Base-by-base conservation (phyloP, 1,284 basidiomycete genomes). In the Ceratobasidium sp. region DNA sequence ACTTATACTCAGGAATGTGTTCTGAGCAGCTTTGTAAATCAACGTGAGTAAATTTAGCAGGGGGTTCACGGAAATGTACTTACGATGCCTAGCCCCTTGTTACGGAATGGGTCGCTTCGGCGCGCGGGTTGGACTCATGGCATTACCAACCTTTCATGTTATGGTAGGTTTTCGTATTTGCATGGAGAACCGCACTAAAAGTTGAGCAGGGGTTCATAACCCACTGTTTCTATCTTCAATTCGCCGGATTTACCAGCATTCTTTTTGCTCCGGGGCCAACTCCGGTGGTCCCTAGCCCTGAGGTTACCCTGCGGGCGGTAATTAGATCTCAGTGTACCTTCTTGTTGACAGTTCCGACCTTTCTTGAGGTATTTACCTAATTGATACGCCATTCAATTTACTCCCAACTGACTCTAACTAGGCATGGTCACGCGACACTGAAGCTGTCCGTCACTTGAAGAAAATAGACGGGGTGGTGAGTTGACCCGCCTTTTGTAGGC, bases 331-430 rank as follows among this genome's bases (percentile, higher is more conserved):
- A 62, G 33, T 56, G 52, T 16, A 33, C 42, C n/a, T 58, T 66
- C 23, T 27, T 71, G 2, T 57, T 73, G 16, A 58, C 69, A 13
- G 68, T 73, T n/a, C 72, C 72, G 7, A 69, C 50, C 23, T 71
- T 72, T 46, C 52, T 68, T 9, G 72, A 72, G 56, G 71, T 70
- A 46, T 41, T 58, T 64, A 30, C 4, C 16, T 36, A 36, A 8
- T 21, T 53, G 27, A 5, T 21, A 33, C 14, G 4, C 19, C 16
- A 4, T 21, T 14, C 7, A 7, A 19, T 30, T 44, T 42, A 29
- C 4, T 5, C 5, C 11, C 27, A 39, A 30, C 33, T 25, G 13
- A 33, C 27, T 29, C 1, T 49, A 11, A 50, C 19, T 60, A 71
- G 70, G 58, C 58, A 13, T 73, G 72, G 72, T 58, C 66, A 5